Conservation (phyloP, 495 filamentous ascomycete genomes). For the Penicillium paxilli region DNA sequence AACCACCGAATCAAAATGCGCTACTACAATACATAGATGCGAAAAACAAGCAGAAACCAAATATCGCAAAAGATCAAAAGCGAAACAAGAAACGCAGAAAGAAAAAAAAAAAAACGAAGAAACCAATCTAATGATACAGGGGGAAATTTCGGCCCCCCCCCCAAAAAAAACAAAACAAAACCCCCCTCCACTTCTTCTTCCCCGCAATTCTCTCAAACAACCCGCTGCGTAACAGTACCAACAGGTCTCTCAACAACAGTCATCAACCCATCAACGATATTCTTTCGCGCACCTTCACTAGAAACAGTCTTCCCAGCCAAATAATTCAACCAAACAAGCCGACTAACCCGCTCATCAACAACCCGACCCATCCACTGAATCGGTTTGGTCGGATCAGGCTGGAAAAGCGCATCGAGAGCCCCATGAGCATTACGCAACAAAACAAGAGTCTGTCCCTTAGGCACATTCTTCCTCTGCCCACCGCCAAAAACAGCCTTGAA, state of each 20-base stretch:
- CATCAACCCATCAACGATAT: slow-evolving; percentile 84
- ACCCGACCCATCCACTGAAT: slow-evolving; percentile 64
- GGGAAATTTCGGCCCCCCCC: too few relatives aligned
- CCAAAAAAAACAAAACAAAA: neutral
- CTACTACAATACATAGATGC: slow-evolving; percentile 2
- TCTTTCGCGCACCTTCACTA: slow-evolving; percentile 76
- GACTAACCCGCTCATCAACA: slow-evolving; percentile 73
- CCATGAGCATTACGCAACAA: slow-evolving; percentile 69
- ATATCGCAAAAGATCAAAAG: too few relatives aligned
- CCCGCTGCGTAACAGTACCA: slow-evolving; percentile 78
- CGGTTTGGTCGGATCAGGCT: slow-evolving; percentile 45
- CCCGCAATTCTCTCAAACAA: slow-evolving; percentile 46
- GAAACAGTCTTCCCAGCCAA: slow-evolving; percentile 84
- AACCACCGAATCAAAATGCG: neutral
- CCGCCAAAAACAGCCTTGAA: slow-evolving; percentile 80
- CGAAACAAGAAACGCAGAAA: neutral
- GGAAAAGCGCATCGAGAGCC: slow-evolving; percentile 65
- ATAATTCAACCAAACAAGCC: slow-evolving; percentile 87
- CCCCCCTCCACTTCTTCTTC: neutral
- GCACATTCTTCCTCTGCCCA: slow-evolving; percentile 61
- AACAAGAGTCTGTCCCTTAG: slow-evolving; percentile 72
- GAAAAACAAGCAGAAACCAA: neutral
- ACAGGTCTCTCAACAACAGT: slow-evolving; percentile 85
- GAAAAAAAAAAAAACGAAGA: too few relatives aligned
- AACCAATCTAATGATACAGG: slow-evolving; percentile 8